Evolutionary conservation across 2,329 filamentous ascomycete species (phyloP).

Genomic region (Trichoderma koningii): DNA sequence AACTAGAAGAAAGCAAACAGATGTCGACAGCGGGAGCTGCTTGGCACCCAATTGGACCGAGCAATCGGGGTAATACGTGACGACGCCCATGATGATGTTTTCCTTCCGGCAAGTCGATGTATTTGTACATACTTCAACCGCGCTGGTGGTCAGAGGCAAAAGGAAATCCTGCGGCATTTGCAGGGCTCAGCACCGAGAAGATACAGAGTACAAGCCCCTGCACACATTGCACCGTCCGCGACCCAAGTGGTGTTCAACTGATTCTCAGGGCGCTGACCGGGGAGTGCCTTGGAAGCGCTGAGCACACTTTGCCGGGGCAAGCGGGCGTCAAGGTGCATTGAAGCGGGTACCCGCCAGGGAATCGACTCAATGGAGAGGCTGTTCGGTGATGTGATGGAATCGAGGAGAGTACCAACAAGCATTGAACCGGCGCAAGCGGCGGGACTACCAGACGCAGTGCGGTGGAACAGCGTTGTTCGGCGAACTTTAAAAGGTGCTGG

Average conservation of each 20-base stretch:
- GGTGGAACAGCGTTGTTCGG: too few species aligned
- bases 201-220: neutral
- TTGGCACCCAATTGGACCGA: neutral
- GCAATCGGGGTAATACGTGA: too few species aligned
- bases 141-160: too few species aligned
- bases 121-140: neutral
- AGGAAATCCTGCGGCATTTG: neutral
- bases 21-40: conserved; percentile 22
- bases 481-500: too few species aligned
- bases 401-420: too few species aligned
- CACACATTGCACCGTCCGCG: neutral
- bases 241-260: too few species aligned
- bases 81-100: too few species aligned
- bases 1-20: neutral
- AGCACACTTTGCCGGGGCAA: neutral
- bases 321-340: neutral
- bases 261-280: conserved; percentile 1
- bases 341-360: neutral
- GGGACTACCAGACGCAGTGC: too few species aligned
- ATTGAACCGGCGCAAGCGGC: too few species aligned
- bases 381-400: too few species aligned
- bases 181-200: neutral
- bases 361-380: neutral
- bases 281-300: neutral
- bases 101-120: neutral